Base-by-base conservation (phyloP, 148 eudicot species). In the Diospyros lotus region DNA sequence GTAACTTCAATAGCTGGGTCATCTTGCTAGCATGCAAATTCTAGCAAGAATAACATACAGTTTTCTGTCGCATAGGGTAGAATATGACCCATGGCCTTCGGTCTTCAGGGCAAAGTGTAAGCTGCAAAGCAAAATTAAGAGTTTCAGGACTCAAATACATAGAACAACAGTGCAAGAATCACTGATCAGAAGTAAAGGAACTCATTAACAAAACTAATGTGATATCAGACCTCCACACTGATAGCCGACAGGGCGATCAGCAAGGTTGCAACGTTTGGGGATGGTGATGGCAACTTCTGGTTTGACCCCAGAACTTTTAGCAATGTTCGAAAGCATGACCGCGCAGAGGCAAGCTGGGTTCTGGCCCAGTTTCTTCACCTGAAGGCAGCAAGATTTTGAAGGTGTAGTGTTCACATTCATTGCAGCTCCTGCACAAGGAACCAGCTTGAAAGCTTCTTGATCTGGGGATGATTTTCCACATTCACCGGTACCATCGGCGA, bases 201-300 rank as follows among this genome's bases (percentile, higher is more conserved):
- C 53, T 15, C 2, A 4, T 45, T 2, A 3, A n/a, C 15, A 51
- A 53, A 8, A 74, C 64, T 40, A 64, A 80, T 77, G 69, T 12
- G 17, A 18, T 11, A 55, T 52, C 51, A 66, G 42, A 82, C 87
- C 76, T 69, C 93, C 91, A 56, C 91, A 89, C 75, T 87, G 82
- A 86, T 86, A 93, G n/a, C 91, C 94, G 41, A 90, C 85, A 59
- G 89, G 90, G 53, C 90, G 90, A 64, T 90, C 73, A 46, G 82
- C 88, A 6, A 90, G 58, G 81, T 85, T 80, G 77, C 94, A 88
- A 14, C 90, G 82, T 71, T 89, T 88, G 62, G 93, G 87, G 54
- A 93, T 86, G 59, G 91, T 84, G 11, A 87, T 61, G 45, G 95
- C 88, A 38, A 90, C 51, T 14, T 83, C 87, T 1, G 91, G 90